Conservation (phyloP, 2,329 filamentous ascomycete species). For the Pleurostoma richardsiae region DNA sequence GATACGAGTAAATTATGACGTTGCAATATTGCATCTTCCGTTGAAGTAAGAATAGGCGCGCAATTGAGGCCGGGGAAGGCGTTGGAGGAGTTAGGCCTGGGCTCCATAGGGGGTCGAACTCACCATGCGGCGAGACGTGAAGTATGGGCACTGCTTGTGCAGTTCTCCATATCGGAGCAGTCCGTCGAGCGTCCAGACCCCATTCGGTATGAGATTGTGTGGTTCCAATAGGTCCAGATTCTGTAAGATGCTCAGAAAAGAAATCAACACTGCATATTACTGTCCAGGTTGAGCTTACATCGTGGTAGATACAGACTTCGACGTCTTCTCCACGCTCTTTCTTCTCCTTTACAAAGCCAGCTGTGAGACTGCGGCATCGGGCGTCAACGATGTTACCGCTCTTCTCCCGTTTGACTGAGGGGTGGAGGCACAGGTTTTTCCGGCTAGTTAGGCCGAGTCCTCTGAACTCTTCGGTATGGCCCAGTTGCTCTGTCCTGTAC, state of each 20-base stretch:
- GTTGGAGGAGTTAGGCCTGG: not conserved
- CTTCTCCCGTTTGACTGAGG: conserved; percentile 93
- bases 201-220: conserved; percentile 89
- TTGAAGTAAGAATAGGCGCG: not conserved
- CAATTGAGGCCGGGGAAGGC: not conserved
- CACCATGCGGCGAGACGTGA: conserved; percentile 91
- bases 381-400: conserved; percentile 92
- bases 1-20: conserved; percentile 99
- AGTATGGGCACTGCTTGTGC: conserved; percentile 96
- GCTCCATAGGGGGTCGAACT: conserved; percentile 12
- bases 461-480: conserved; percentile 85
- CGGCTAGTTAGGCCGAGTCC: conserved; percentile 90
- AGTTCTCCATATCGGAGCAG: conserved; percentile 87
- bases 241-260: conserved; percentile 26
- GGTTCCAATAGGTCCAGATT: conserved; percentile 94
- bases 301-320: conserved; percentile 91
- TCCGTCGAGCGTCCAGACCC: conserved; percentile 92
- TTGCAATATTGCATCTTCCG: conserved; percentile 94
- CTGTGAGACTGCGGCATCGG: conserved; percentile 90
- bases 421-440: conserved; percentile 95
- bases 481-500: conserved; percentile 85
- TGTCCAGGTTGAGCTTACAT: conserved; percentile 44
- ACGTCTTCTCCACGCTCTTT: conserved; percentile 94
- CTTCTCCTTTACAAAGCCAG: conserved; percentile 96
- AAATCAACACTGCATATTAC: too few species aligned